Base-by-base conservation (phyloP, 78 protist genomes). In the Guillardia theta region DNA sequence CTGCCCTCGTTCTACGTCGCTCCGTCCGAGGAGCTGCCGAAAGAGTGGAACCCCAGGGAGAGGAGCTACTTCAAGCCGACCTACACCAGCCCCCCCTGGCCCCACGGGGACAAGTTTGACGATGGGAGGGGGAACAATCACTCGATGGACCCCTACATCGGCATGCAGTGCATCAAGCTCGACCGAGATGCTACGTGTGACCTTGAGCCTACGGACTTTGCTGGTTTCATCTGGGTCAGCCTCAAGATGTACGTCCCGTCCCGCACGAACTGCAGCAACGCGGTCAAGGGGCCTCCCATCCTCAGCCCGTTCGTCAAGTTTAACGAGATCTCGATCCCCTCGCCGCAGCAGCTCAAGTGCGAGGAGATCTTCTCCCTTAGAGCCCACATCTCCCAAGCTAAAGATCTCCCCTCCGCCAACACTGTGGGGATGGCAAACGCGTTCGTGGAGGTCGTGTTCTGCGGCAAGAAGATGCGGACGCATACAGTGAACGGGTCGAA, bases 161-260 rank as follows among this genome's bases (percentile, higher is more conserved):
- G 90, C 90, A 18, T 36, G 50, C 45, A 43, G 45, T 78, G 45
- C 50, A 10, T 78, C 43, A 43, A 36, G 37, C 33, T 78, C 37
- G 48, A 78, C 37, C 18, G 39, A 30, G 70, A 58, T 30, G 70
- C 39, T 30, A 58, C 70, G 70, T 70, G 87, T 43, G 5, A 0
- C 45, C 87, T 70, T 27, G 87, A 27, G 12, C 6, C 33, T 27
- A 22, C 87, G 47, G 87, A 70, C 41, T 10, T 24, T 15, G 53
- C 90, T 3, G 90, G 90, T 8, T 78, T 78, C 90, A 9, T 78
- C 33, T 78, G 90, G 90, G 48, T 78, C 45, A 43, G 50, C 30
- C 48, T 37, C 48, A 78, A 78, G 90, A 10, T 43, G 33, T 78
- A 78, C 39, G 37, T 78, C 30, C 90, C 90, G 53, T 43, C 50